A percentile compares a stretch with the other conserved stretches of the same genome.
phyloP scores from a whole-genome alignment of 2,329 filamentous ascomycete species.

The Verticillium nubilum region DNA sequence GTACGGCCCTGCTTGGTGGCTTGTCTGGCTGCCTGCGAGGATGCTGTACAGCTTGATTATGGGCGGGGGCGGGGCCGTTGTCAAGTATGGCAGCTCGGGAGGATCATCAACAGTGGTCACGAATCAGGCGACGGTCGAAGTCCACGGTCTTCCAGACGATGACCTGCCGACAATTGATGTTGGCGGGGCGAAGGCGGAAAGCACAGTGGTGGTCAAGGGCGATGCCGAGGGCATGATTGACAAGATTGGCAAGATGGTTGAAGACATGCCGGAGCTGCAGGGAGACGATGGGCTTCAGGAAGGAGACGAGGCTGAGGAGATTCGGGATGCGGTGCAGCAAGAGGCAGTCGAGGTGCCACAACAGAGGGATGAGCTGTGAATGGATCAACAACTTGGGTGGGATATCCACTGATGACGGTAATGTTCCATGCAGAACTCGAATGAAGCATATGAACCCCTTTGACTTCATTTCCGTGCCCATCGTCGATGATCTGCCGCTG shows the following conservation, averaged over 20 bases:
- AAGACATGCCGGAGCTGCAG: constrained; percentile 19
- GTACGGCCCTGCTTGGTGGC: constrained; percentile 87
- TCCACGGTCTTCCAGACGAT: constrained; percentile 31
- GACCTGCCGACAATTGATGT: constrained; percentile 46
- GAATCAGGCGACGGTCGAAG: constrained; percentile 19
- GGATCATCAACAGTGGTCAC: constrained; percentile 18
- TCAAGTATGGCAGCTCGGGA: constrained; percentile 23
- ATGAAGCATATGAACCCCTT: background rate
- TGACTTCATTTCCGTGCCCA: background rate
- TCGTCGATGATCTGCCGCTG: background rate
- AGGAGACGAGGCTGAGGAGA: constrained; percentile 4
- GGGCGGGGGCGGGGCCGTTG: constrained; percentile 47
- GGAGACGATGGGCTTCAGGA: background rate
- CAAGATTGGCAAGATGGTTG: constrained; percentile 50
- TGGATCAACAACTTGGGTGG: background rate
- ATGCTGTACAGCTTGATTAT: constrained; percentile 55
- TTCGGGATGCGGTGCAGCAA: background rate
- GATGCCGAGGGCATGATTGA: constrained; percentile 40
- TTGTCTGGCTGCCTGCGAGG: constrained; percentile 77
- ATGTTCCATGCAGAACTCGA: background rate
- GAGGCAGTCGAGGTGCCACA: constrained; percentile 18
- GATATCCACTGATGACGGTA: background rate
- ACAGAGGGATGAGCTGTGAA: constrained; percentile 33
- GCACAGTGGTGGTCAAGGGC: constrained; percentile 12
- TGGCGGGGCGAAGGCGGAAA: constrained; percentile 25